Evolutionary conservation across 1,284 basidiomycete species (phyloP), one percentile per base, ranked within the genome.

Genomic region (Tremellales sp.): DNA sequence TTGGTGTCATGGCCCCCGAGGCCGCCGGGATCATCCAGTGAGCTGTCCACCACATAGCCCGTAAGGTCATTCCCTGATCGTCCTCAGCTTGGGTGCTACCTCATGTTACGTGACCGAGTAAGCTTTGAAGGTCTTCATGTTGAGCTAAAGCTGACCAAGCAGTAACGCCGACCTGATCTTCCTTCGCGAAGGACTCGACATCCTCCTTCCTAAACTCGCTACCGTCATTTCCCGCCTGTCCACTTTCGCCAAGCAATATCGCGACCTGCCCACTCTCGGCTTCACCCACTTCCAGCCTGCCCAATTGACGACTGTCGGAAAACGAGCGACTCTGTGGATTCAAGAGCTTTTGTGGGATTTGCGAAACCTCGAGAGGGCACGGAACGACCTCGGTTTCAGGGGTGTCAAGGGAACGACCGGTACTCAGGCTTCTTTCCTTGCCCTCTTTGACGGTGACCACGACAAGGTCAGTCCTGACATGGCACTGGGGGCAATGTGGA

Each of bases 241-340:
- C 17, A 70, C 76, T 0, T 98, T 97, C 58, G 86, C 87, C 45
- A 73, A 79, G 49, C 74, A 81, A 61, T 84, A 92, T 68, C 82
- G 82, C 23, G 86, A 82, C 53, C 81, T 92, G 21, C 89, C 90
- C 0, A 89, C 90, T 0, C 81, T 99, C 37, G 96, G 96, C 1
- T 98, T 97, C 78, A 99, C 96, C 7, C 96, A 99, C 75, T 98
- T 96, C 80, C 96, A 99, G 75, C 93, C 96, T 4, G 96, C 96
- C 6, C 96, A 99, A 76, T 78, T 98, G 48, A 97, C 93, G 1
- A 99, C 94, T 0, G 94, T 99, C 36, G 96, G 96, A n/a, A 99
- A 99, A 77, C 83, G 96, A n/a, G 85, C 91, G 0, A 97, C 92
- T 0, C 78, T 98, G 19, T 99, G 96, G 94, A 86, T 98, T 43